These are phyloP conservation scores for Petunia axillaris DNA, from an alignment of 257 asterid genomes.

Conservation along the genomic window DNA sequence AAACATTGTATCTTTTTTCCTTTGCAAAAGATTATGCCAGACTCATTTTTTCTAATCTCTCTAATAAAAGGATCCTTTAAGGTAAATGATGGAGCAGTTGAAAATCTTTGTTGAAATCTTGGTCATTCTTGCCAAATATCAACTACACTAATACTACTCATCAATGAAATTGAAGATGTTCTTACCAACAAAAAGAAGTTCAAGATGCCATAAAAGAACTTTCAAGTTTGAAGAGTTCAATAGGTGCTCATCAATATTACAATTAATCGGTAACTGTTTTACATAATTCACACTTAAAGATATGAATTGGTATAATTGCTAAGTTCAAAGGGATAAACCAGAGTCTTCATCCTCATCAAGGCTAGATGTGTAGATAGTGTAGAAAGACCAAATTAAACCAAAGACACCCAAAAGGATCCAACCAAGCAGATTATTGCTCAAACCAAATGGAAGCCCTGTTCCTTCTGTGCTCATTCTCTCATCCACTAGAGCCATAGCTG, in stretches of 20 bases:
- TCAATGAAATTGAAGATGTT: too few species aligned
- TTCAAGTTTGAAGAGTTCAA: not conserved
- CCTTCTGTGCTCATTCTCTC: constrained; percentile 97
- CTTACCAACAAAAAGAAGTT: too few species aligned
- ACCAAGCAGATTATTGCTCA: constrained; percentile 85
- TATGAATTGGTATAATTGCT: not conserved
- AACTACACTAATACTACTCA: too few species aligned
- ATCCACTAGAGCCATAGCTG: constrained; percentile 91
- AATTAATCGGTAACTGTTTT: too few species aligned
- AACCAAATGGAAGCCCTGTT: constrained; percentile 91
- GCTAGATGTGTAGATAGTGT: constrained; percentile 51
- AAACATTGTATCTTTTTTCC: too few species aligned
- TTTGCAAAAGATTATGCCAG: too few species aligned
- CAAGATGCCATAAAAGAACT: not conserved
- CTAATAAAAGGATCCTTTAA: too few species aligned
- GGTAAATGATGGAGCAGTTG: too few species aligned
- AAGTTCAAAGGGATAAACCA: constrained; percentile 71
- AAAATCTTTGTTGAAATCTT: too few species aligned
- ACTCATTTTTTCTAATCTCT: too few species aligned
- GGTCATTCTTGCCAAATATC: too few species aligned
- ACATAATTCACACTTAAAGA: not conserved
- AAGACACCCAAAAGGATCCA: constrained; percentile 85
- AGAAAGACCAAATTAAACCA: constrained; percentile 81
- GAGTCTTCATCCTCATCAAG: constrained; percentile 96
- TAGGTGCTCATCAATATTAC: not conserved